Conservation (phyloP, 768 basidiomycete genomes). For the Steccherinum ochraceum region DNA sequence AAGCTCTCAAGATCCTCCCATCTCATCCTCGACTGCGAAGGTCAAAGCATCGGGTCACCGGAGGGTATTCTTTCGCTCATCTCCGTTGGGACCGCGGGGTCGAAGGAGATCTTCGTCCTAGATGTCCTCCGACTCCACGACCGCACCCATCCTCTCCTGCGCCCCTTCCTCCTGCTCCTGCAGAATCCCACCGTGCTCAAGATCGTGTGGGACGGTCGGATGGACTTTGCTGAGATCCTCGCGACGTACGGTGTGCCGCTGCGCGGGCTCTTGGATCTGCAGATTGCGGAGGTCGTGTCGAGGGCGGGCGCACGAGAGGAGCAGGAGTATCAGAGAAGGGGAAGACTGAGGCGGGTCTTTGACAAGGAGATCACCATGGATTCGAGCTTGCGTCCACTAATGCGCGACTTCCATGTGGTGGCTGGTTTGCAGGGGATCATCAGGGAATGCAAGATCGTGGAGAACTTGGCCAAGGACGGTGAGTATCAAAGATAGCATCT, state of each 20-base stretch:
- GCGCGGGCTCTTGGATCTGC: conserved; percentile 32
- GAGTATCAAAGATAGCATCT: conserved; percentile 8
- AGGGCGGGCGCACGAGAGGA: conserved; percentile 8
- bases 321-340: conserved; percentile 17
- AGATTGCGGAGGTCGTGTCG: conserved; percentile 31
- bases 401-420: conserved; percentile 26
- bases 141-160: conserved; percentile 8
- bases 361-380: conserved; percentile 19
- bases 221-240: conserved; percentile 32
- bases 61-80: conserved; percentile 32
- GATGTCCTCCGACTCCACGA: conserved; percentile 27
- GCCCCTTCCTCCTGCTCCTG: conserved; percentile 24
- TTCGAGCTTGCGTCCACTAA: conserved; percentile 10
- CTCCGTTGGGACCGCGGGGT: conserved; percentile 29
- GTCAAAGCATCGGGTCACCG: conserved; percentile 27
- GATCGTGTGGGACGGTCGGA: conserved; percentile 37
- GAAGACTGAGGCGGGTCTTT: conserved; percentile 20
- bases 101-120: conserved; percentile 30
- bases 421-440: conserved; percentile 31
- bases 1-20: conserved; percentile 5
- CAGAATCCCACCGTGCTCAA: conserved; percentile 25
- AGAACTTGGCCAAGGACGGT: conserved; percentile 27
- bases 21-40: conserved; percentile 37
- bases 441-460: conserved; percentile 16
- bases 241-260: conserved; percentile 24